These are phyloP conservation scores for Ampelocalamus luodianensis DNA, from an alignment of 176 grass and related monocot species.

Conservation along the genomic window DNA sequence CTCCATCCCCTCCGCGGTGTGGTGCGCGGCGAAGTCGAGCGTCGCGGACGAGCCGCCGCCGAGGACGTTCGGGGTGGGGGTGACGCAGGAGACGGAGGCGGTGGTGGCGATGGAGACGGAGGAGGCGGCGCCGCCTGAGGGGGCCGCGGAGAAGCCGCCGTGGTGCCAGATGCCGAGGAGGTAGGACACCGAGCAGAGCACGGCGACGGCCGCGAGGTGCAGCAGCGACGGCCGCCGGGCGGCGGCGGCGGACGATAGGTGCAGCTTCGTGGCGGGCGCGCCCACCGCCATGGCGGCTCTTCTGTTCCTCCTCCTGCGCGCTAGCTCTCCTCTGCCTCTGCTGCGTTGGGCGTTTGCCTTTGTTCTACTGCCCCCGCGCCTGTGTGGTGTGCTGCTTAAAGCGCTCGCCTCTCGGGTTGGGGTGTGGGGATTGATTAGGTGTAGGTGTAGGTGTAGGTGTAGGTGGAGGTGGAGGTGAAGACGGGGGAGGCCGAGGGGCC, in stretches of 20 bases:
- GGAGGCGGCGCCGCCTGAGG: conserved; percentile 11
- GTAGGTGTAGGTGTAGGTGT: conserved; percentile 1
- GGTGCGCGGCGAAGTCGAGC: conserved; percentile 80
- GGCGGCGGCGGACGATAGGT: conserved; percentile 38
- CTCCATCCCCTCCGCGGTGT: conserved; percentile 57
- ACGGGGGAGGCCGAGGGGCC: background rate
- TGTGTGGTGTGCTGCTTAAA: conserved; percentile 29
- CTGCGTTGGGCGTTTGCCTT: background rate
- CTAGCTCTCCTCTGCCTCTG: background rate
- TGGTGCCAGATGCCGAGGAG: conserved; percentile 87
- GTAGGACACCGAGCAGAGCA: conserved; percentile 85
- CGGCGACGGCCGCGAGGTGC: conserved; percentile 56
- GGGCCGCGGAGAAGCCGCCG: conserved; percentile 41
- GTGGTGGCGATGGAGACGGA: conserved; percentile 54
- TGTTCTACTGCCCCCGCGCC: background rate
- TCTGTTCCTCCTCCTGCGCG: background rate
- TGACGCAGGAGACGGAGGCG: conserved; percentile 49
- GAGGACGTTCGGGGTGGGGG: conserved; percentile 25
- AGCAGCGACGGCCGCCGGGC: conserved; percentile 49
- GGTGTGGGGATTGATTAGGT: conserved; percentile 15
- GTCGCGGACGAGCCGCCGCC: background rate
- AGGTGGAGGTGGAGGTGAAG: background rate
- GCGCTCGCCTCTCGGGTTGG: conserved; percentile 28
- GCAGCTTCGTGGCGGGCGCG: conserved; percentile 48
- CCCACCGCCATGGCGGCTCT: conserved; percentile 54